phyloP scores from a whole-genome alignment of 2,329 filamentous ascomycete species.

The Triangularia verruculosa region DNA sequence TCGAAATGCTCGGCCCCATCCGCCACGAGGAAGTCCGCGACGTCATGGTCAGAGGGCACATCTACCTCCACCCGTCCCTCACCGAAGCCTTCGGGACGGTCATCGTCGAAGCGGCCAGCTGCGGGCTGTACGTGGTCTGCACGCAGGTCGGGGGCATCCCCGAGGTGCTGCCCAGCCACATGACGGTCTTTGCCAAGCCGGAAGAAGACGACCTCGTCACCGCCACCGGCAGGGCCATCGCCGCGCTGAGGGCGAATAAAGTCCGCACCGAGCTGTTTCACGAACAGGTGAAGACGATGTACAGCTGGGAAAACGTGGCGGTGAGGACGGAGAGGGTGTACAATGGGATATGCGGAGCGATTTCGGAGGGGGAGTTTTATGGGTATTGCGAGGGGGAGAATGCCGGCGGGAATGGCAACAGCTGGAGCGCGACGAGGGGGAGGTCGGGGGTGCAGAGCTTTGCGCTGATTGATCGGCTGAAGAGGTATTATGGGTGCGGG shows the following conservation, averaged over 20 bases:
- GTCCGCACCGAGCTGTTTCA: slow-evolving; percentile 93
- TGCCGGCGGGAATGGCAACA: slow-evolving; percentile 45
- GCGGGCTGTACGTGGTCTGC: slow-evolving; percentile 93
- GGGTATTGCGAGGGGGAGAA: slow-evolving; percentile 60
- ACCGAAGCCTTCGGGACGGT: slow-evolving; percentile 98
- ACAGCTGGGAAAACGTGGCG: slow-evolving; percentile 96
- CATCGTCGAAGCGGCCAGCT: slow-evolving; percentile 94
- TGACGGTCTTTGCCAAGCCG: slow-evolving; percentile 96
- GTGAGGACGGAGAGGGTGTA: slow-evolving; percentile 93
- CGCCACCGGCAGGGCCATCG: slow-evolving; percentile 86
- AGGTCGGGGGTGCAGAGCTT: slow-evolving; percentile 75
- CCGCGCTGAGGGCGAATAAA: slow-evolving; percentile 76
- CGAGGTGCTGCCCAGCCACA: slow-evolving; percentile 90
- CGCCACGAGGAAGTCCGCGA: slow-evolving; percentile 95
- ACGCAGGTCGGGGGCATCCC: slow-evolving; percentile 96
- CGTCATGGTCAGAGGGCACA: slow-evolving; percentile 95
- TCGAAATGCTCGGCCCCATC: slow-evolving; percentile 87
- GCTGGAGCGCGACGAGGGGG: slow-evolving; percentile 69
- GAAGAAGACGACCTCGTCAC: slow-evolving; percentile 93
- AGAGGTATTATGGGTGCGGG: slow-evolving; percentile 95
- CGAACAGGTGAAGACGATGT: slow-evolving; percentile 97
- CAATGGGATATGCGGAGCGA: slow-evolving; percentile 83
- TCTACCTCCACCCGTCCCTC: slow-evolving; percentile 91
- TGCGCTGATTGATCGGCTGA: slow-evolving; percentile 88
- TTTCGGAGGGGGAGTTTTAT: slow-evolving; percentile 84